phyloP scores from a whole-genome alignment of 139 green algal genomes.

The Closterium sp. region DNA sequence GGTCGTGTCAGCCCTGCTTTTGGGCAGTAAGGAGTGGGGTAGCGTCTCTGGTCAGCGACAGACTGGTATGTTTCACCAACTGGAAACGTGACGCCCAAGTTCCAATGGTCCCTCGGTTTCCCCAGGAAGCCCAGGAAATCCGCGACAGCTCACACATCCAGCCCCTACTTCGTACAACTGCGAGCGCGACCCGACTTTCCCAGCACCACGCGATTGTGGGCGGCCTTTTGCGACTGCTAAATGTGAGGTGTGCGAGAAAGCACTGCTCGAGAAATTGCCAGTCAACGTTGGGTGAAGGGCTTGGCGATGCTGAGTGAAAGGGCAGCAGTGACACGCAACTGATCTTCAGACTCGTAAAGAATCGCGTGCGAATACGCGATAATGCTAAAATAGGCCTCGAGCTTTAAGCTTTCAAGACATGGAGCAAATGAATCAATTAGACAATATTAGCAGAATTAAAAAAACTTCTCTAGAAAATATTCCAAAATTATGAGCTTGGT shows the following conservation, averaged over 20 bases:
- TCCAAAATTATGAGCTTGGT: neutral
- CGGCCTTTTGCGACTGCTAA: neutral
- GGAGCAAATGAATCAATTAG: no score
- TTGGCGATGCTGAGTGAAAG: neutral
- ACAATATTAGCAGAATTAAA: no score
- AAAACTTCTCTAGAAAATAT: no score
- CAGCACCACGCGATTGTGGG: neutral
- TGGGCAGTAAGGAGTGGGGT: no score
- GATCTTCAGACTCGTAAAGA: neutral
- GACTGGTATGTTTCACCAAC: no score
- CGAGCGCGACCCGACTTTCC: neutral
- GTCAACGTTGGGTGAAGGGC: neutral
- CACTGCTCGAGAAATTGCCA: neutral
- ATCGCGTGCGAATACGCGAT: neutral
- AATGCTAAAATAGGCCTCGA: no score
- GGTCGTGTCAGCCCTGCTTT: no score
- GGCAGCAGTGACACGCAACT: neutral
- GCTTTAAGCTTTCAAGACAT: no score
- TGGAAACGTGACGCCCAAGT: no score
- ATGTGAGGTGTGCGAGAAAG: neutral
- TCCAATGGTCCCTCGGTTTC: neutral
- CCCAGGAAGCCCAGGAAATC: neutral
- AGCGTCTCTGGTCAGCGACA: no score
- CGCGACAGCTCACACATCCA: neutral
- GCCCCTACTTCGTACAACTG: neutral